These are phyloP conservation scores for Fusarium domesticum DNA, from an alignment of 2,329 filamentous ascomycete genomes.

Conservation along the genomic window DNA sequence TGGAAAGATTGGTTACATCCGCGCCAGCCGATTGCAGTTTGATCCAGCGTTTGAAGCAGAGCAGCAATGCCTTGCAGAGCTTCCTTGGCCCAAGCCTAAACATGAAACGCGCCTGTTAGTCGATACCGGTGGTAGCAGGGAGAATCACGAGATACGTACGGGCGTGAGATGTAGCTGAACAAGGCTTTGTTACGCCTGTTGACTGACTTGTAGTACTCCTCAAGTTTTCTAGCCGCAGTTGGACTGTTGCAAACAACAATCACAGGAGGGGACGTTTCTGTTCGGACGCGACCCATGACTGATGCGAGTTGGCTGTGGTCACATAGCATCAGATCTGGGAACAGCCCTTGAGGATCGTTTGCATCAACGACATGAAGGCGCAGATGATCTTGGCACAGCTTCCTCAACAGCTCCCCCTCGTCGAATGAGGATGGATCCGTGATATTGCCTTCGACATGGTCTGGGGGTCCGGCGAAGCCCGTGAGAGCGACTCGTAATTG, in stretches of 20 bases:
- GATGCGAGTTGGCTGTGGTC: conserved; percentile 7
- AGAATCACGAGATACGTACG: conserved; percentile 26
- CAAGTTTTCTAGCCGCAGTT: conserved; percentile 27
- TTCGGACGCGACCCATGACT: not conserved
- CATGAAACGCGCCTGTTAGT: conserved; percentile 1
- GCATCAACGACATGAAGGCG: conserved; percentile 14
- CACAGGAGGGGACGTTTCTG: conserved; percentile 18
- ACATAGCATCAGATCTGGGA: conserved; percentile 31
- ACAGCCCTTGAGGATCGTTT: not conserved
- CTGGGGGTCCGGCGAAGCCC: not conserved
- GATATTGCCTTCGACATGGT: not conserved
- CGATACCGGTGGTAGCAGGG: too few species aligned
- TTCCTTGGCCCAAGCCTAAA: conserved; percentile 39
- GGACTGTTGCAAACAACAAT: conserved; percentile 36
- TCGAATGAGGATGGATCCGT: conserved; percentile 7
- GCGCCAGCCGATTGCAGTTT: conserved; percentile 7
- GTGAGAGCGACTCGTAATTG: conserved; percentile 28
- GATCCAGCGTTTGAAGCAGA: conserved; percentile 30
- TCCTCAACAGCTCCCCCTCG: conserved; percentile 5
- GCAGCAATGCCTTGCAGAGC: conserved; percentile 33
- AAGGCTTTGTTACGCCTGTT: conserved; percentile 17
- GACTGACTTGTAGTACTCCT: conserved; percentile 17
- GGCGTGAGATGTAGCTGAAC: conserved; percentile 39
- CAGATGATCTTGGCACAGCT: conserved; percentile 12
- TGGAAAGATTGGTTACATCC: conserved; percentile 14